Evolutionary conservation across 2,329 filamentous ascomycete species (phyloP), one percentile per base, ranked within the genome.

Genomic region (Rasamsonia emersonii): DNA sequence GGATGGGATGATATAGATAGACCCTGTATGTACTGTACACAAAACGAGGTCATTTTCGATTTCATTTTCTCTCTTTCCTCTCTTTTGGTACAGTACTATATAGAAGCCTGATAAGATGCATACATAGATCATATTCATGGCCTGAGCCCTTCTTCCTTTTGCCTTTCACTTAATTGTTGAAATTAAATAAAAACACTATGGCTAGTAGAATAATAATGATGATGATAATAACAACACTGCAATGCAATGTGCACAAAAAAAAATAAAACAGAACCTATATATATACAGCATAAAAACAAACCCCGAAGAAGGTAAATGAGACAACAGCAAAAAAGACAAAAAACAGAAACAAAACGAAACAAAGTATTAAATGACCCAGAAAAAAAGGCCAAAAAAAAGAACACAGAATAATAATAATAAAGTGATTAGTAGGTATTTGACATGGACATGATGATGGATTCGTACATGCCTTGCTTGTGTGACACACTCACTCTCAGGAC

Each of bases 321-420:
- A 23, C 11, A 8, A 23, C 20, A 23, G 8, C 20, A 8, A 23
- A 8, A 8, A 11, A 8, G 11, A 23, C 18, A 24, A 17, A 11
- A 28, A 16, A 17, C 19, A 18, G 26, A 25, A 25, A 13, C 23
- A 9, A 28, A 28, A 18, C 26, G 26, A 28, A 28, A 18, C 26
- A 28, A 11, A 16, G 26, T 18, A 28, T 28, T 4, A 16, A 6
- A n/a, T n/a, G n/a, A n/a, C n/a, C n/a, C n/a, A n/a, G n/a, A n/a
- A 23, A 23, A 23, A 23, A 23, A 23, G 11, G 11, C 8, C 8
- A 23, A 23, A 23, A 23, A 23, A 23, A 23, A 23, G 11, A 23
- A 23, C 9, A 18, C 15, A 28, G 11, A 18, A 11, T 14, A 18
- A 28, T 28, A 18, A 28, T 28, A 28, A 16, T 18, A 28, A n/a